Evolutionary conservation across 1,284 basidiomycete species (phyloP).

Genomic region (Fomitopsis palustris): DNA sequence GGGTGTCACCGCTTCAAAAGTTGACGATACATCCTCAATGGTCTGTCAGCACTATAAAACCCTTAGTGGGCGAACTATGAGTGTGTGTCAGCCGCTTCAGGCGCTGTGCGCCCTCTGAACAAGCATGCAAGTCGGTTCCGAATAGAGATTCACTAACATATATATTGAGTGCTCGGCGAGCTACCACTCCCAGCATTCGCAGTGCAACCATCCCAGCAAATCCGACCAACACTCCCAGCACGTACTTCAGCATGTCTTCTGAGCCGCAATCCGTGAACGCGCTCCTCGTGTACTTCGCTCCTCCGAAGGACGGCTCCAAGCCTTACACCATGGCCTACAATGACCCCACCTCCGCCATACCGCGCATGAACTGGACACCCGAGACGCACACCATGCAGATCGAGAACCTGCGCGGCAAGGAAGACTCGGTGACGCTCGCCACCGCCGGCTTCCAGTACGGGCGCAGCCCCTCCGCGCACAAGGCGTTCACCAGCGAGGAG

Average conservation of each 20-base stretch:
- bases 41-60: background rate
- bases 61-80: background rate
- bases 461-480: conserved; percentile 39
- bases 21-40: too few relatives aligned
- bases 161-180: background rate
- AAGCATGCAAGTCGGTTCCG: background rate
- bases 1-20: too few relatives aligned
- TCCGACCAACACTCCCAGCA: background rate
- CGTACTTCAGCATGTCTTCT: conserved; percentile 5
- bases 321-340: conserved; percentile 26
- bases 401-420: conserved; percentile 55
- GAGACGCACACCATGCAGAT: conserved; percentile 40
- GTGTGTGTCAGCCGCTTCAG: background rate
- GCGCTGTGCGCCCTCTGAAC: background rate
- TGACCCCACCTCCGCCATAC: conserved; percentile 19
- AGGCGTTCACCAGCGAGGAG: conserved; percentile 41
- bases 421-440: conserved; percentile 45
- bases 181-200: background rate
- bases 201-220: background rate
- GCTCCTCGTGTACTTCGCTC: conserved; percentile 28
- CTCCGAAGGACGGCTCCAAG: conserved; percentile 31
- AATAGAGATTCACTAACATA: background rate
- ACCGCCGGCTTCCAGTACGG: conserved; percentile 54
- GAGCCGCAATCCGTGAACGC: conserved; percentile 17
- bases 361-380: conserved; percentile 47